These are phyloP conservation scores for Candida pseudofarinosa DNA, from an alignment of 805 yeast species.

Conservation along the genomic window DNA sequence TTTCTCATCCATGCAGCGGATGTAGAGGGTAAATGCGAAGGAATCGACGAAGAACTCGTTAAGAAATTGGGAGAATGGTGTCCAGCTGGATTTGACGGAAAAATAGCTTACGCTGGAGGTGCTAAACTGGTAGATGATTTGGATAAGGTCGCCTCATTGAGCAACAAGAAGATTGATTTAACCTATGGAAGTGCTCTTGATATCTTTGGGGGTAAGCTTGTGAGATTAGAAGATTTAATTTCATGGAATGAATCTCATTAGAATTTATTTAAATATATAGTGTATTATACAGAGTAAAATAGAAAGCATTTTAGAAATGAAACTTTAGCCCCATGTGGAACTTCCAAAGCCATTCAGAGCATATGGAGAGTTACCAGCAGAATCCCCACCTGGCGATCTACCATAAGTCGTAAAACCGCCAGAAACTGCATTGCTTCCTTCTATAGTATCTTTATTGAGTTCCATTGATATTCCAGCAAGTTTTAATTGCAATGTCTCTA, in stretches of 20 bases:
- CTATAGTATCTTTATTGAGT: constrained; percentile 44
- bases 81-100: constrained; percentile 48
- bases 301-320: constrained; percentile 3
- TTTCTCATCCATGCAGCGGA: constrained; percentile 96
- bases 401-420: constrained; percentile 50
- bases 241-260: constrained; percentile 53
- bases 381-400: constrained; percentile 33
- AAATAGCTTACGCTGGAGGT: constrained; percentile 95
- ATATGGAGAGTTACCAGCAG: constrained; percentile 22
- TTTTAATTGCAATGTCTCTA: constrained; percentile 81
- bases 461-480: constrained; percentile 83
- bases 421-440: constrained; percentile 33
- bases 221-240: constrained; percentile 70
- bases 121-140: constrained; percentile 75
- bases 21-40: constrained; percentile 93
- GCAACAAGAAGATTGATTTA: constrained; percentile 81
- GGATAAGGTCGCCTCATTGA: constrained; percentile 57
- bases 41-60: constrained; percentile 83
- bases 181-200: constrained; percentile 93
- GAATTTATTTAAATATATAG: constrained; percentile 1
- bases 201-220: constrained; percentile 87
- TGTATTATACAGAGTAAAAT: constrained; percentile 2
- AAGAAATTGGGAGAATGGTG: constrained; percentile 73
- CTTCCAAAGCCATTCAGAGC: constrained; percentile 34
- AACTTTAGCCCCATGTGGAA: constrained; percentile 25